phyloP scores from a whole-genome alignment of 2,329 filamentous ascomycete species.

The Fusarium sp. region DNA sequence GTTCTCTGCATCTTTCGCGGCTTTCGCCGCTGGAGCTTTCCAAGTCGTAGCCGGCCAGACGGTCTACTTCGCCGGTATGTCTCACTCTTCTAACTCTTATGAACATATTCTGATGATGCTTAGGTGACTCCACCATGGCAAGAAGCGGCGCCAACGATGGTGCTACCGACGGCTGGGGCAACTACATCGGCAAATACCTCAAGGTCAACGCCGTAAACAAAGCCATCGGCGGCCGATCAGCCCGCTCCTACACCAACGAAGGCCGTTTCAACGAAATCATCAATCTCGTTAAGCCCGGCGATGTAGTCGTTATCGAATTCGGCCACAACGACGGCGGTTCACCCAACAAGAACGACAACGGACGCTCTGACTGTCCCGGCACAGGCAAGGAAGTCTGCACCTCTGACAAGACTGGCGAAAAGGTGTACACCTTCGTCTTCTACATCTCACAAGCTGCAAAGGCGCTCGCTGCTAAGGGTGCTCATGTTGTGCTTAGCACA shows the following conservation, averaged over 20 bases:
- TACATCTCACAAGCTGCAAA: constrained; percentile 69
- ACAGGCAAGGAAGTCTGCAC: constrained; percentile 63
- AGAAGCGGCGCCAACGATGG: constrained; percentile 55
- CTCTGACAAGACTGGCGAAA: constrained; percentile 52
- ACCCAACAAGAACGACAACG: constrained; percentile 65
- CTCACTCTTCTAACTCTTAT: fast-evolving
- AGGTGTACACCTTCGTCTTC: constrained; percentile 69
- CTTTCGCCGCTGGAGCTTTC: constrained; percentile 32
- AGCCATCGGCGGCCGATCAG: constrained; percentile 73
- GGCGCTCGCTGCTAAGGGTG: constrained; percentile 65
- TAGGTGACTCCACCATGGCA: constrained; percentile 70
- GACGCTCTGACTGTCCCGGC: constrained; percentile 68
- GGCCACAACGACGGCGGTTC: constrained; percentile 78
- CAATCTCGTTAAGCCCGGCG: constrained; percentile 62
- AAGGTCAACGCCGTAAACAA: constrained; percentile 65
- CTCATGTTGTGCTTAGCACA: constrained; percentile 67
- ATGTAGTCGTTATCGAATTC: constrained; percentile 77
- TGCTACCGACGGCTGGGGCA: constrained; percentile 68
- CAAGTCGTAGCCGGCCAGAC: constrained; percentile 22
- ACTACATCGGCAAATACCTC: constrained; percentile 65
- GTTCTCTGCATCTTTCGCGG: constrained; percentile 28
- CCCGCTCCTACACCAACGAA: constrained; percentile 74
- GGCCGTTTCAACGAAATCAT: constrained; percentile 70
- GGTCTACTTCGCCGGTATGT: constrained; percentile 59
- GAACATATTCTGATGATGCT: background rate